Base-by-base conservation (phyloP, 1,284 basidiomycete species). In the Papiliotrema terrestris region DNA sequence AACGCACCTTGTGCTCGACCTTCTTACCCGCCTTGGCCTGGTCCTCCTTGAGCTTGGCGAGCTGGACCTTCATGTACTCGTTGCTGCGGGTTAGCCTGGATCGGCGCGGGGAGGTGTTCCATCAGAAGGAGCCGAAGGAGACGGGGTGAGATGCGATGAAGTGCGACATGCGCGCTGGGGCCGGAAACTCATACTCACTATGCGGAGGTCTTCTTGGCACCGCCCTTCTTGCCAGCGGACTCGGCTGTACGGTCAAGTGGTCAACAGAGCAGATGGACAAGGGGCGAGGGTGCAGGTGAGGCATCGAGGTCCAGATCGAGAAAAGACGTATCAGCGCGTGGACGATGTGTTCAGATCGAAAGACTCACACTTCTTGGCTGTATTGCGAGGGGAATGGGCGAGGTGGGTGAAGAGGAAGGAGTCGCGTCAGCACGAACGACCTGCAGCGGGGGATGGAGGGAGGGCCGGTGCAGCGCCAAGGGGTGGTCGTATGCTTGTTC, bases 61-160 rank as follows among this genome's bases (percentile, higher is more conserved):
- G 73, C 58, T 73, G 71, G 49, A 73, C 71, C 67, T 75, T 75
- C 72, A 75, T 73, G 69, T 68, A 75, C 45, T 68, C 60, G 66
- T 75, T 73, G 71, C 73, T 75, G 56, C 2, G 15, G 6, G 37
- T 22, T 52, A 56, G 54, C 44, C 11, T 26, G 52, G 35, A 46
- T 35, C 11, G 36, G 29, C 15, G 29, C 15, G 38, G 15, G 22
- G 42, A n/a, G n/a, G n/a, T n/a, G n/a, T n/a, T n/a, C n/a, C n/a
- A n/a, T n/a, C n/a, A n/a, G n/a, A n/a, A n/a, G 20, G 42, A 26
- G 17, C 17, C 6, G 36, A 47, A 26, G 23, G 5, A 25, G 45
- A 41, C 46, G 43, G 8, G 32, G 17, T 43, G 35, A 39, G 44
- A 35, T 15, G 41, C 23, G 19, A 45, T 49, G 38, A 25, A 17